Evolutionary conservation across 23 red algal genomes (phyloP).

Genomic region (Gracilaria domingensis): DNA sequence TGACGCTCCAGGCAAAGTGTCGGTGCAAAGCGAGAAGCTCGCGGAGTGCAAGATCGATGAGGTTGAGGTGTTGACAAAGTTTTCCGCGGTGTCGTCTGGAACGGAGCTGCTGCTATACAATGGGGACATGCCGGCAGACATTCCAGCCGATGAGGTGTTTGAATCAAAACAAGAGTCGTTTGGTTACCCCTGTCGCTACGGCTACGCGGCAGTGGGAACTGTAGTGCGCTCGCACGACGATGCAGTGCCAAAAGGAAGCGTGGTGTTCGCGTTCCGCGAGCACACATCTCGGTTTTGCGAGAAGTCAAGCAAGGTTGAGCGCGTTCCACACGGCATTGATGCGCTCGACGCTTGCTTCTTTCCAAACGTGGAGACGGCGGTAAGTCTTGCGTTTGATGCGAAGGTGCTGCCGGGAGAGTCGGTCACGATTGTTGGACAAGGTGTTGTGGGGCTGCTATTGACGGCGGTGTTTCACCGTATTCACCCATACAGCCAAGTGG

Average conservation of each 20-base stretch:
- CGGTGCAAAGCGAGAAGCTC: not conserved
- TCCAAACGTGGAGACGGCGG: slow-evolving; percentile 76
- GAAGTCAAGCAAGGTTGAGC: slow-evolving; percentile 16
- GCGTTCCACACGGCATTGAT: slow-evolving; percentile 49
- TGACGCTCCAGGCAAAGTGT: slow-evolving; percentile 7
- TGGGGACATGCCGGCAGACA: slow-evolving; percentile 65
- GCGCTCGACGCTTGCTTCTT: slow-evolving; percentile 61
- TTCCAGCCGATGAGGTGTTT: slow-evolving; percentile 54
- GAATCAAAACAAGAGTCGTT: slow-evolving; percentile 24
- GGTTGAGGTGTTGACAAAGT: slow-evolving; percentile 20
- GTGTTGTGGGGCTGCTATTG: slow-evolving; percentile 70
- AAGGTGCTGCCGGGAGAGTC: slow-evolving; percentile 55
- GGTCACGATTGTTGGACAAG: slow-evolving; percentile 82
- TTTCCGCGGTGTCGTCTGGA: slow-evolving; percentile 77
- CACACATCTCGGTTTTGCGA: slow-evolving; percentile 44
- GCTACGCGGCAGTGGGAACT: slow-evolving; percentile 68
- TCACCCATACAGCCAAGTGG: slow-evolving; percentile 44
- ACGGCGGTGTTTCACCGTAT: slow-evolving; percentile 20
- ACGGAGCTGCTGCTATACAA: slow-evolving; percentile 86
- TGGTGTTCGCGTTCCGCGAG: slow-evolving; percentile 78
- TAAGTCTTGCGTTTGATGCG: slow-evolving; percentile 72
- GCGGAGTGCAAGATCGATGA: not conserved
- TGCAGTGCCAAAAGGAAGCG: not conserved
- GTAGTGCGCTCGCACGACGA: slow-evolving; percentile 4
- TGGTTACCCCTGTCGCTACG: slow-evolving; percentile 67